phyloP scores from a whole-genome alignment of 768 basidiomycete genomes.

The Clavaria fumosa region DNA sequence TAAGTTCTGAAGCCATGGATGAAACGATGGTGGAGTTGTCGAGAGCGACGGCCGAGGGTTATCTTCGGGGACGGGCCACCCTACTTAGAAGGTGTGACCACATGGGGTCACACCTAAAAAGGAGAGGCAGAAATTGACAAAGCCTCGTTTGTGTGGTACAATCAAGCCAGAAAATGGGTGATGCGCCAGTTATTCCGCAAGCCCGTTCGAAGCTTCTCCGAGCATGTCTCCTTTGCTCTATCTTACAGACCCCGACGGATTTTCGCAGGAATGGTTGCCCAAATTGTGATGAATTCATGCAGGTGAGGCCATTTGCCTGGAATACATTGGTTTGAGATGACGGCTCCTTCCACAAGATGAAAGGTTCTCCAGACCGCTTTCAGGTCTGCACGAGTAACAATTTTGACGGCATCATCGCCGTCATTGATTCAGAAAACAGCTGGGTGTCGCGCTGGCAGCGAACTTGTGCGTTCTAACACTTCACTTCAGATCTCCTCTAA shows the following conservation, averaged over 20 bases:
- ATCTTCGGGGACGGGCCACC: no score
- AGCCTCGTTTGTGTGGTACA: no score
- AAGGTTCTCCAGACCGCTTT: slow-evolving; percentile 72
- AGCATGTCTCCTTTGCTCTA: slow-evolving; percentile 88
- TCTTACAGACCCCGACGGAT: slow-evolving; percentile 71
- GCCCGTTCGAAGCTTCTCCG: slow-evolving; percentile 69
- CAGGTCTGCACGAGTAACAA: slow-evolving; percentile 77
- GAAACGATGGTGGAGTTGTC: slow-evolving; percentile 10
- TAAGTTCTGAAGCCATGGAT: neutral
- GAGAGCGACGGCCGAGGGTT: slow-evolving; percentile 13
- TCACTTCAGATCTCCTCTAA: slow-evolving; percentile 1
- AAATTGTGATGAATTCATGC: slow-evolving; percentile 91
- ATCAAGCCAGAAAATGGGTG: no score
- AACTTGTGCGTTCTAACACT: slow-evolving; percentile 43
- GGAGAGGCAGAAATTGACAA: no score
- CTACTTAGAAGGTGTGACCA: no score
- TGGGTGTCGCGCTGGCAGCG: slow-evolving; percentile 98
- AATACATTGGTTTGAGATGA: neutral
- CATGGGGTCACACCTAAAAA: no score
- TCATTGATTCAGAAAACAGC: slow-evolving; percentile 71
- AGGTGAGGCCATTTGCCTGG: slow-evolving; percentile 33
- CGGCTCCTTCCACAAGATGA: slow-evolving; percentile 46
- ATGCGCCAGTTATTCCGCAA: no score
- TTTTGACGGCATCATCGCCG: slow-evolving; percentile 84
- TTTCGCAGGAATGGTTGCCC: slow-evolving; percentile 84